These are phyloP conservation scores for Babesia caballi DNA, from an alignment of 169 alveolate genomes.

Conservation along the genomic window DNA sequence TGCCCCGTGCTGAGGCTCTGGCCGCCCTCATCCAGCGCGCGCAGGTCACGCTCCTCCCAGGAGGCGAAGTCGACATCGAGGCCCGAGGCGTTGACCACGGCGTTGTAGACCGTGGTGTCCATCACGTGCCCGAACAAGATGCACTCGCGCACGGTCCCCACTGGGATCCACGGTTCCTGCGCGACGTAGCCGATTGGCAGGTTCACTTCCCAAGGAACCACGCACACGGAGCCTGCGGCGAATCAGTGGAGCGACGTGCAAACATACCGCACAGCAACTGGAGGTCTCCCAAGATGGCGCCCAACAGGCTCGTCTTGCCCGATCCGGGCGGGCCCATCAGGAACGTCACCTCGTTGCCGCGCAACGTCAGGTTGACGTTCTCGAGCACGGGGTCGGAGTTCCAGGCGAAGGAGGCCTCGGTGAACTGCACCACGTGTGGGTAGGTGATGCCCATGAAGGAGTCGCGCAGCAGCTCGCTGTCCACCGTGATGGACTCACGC, in stretches of 20 bases:
- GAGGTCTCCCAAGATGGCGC: slow-evolving; percentile 39
- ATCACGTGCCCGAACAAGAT: slow-evolving; percentile 73
- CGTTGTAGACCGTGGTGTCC: slow-evolving; percentile 53
- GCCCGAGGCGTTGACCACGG: slow-evolving; percentile 62
- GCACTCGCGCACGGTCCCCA: slow-evolving; percentile 77
- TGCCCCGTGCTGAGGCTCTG: slow-evolving; percentile 65
- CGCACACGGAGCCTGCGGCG: slow-evolving; percentile 6
- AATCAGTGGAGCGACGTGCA: background rate
- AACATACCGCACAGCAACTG: slow-evolving; percentile 21
- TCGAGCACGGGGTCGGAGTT: background rate
- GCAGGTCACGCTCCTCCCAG: slow-evolving; percentile 75
- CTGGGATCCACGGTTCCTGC: slow-evolving; percentile 79
- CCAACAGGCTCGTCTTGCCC: slow-evolving; percentile 30
- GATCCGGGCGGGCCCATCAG: slow-evolving; percentile 52
- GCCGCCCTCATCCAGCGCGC: slow-evolving; percentile 75
- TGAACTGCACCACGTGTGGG: slow-evolving; percentile 39
- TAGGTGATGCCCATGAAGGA: slow-evolving; percentile 26
- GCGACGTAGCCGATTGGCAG: slow-evolving; percentile 76
- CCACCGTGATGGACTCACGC: background rate
- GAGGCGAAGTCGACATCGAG: slow-evolving; percentile 67
- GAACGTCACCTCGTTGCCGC: slow-evolving; percentile 16
- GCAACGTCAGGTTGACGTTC: slow-evolving; percentile 14
- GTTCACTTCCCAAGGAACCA: slow-evolving; percentile 28
- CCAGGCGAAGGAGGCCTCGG: slow-evolving; percentile 38
- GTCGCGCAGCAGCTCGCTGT: slow-evolving; percentile 9